Percentiles rank a stretch among this genome's conserved stretches.
Evolutionary conservation across 148 eudicot species (phyloP).

Genomic region (Drosera capensis): DNA sequence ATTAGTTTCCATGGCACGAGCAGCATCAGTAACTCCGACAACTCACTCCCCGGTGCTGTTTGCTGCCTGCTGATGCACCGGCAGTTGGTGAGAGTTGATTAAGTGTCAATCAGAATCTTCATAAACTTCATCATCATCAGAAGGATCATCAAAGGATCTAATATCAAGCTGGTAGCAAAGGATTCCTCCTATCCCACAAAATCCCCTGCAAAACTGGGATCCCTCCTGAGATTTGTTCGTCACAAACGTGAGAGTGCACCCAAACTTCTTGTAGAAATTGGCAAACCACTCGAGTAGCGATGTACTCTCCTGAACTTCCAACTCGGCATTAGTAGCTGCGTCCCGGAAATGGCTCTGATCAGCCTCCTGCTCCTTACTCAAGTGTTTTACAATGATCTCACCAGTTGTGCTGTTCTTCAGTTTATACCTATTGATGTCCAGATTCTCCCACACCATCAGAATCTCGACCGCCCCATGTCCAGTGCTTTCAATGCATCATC

Average conservation of each 20-base stretch:
- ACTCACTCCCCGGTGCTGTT: conserved; percentile 6
- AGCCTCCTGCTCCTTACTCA: conserved; percentile 7
- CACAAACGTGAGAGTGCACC: conserved; percentile 10
- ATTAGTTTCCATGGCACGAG: too few relatives aligned
- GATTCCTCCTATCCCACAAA: conserved; percentile 11
- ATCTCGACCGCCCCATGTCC: conserved; percentile 12
- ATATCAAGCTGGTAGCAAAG: conserved; percentile 11
- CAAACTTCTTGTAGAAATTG: conserved; percentile 6
- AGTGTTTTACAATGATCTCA: conserved; percentile 8
- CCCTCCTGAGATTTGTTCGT: too few relatives aligned
- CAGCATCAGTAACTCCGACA: conserved; percentile 2
- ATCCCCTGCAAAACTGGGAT: too few relatives aligned
- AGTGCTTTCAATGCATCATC: conserved; percentile 9
- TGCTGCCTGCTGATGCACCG: conserved; percentile 4
- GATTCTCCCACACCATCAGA: conserved; percentile 12
- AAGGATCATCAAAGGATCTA: conserved; percentile 7
- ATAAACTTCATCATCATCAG: conserved; percentile 9
- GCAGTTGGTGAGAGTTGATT: conserved; percentile 1
- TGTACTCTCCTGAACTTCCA: conserved; percentile 8
- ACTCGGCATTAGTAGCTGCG: conserved; percentile 8
- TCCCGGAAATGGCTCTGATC: conserved; percentile 9
- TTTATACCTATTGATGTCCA: conserved; percentile 7
- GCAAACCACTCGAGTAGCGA: conserved; percentile 13
- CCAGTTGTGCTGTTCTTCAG: conserved; percentile 4
- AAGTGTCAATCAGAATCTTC: conserved; percentile 11